Evolutionary conservation across 441 rosid species (phyloP), one percentile per base, ranked within the genome.

Genomic region (Adansonia rubrostipa): DNA sequence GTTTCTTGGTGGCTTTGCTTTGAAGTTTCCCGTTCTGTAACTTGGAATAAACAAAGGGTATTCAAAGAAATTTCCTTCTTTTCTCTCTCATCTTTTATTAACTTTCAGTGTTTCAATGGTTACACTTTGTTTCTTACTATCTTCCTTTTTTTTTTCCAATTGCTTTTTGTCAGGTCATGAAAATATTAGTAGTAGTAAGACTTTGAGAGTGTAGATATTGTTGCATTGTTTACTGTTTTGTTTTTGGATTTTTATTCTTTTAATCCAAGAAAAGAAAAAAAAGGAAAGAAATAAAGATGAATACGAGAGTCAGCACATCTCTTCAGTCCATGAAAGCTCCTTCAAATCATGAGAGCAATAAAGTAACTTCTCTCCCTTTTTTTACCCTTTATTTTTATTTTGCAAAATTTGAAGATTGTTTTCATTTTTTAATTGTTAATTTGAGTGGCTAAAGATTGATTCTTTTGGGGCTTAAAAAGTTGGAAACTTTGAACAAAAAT

Each of bases 21-120:
- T 87, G 85, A 88, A 83, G 87, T 89, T 89, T 91, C 96, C 92
- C 92, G 94, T 97, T 91, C 87, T 79, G 84, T 78, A 45, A 79
- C 77, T 82, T 44, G 45, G 51, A 78, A 70, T 45, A 69, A 68
- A 40, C 69, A 53, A 58, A 64, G 51, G 64, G 47, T 77, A 63
- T 58, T 14, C 56, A 13, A 42, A 22, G 11, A 28, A 56, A 36
- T 7, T 20, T 20, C 53, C 19, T 20, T 11, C 4, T 24, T 20
- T 68, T 19, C 1, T 5, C 61, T 24, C 2, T 15, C 3, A 2
- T 74, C 24, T 68, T 44, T n/a, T 28, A 72, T 50, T 73, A 22
- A 63, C 22, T 77, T 77, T 63, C 74, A 58, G 22, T 13, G 63
- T 76, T 79, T 13, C 79, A 77, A 5, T 60, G 75, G 63, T 54